Evolutionary conservation across 1,284 basidiomycete genomes (phyloP), one percentile per base, ranked within the genome.

Genomic region (Cryptococcus deneoformans): DNA sequence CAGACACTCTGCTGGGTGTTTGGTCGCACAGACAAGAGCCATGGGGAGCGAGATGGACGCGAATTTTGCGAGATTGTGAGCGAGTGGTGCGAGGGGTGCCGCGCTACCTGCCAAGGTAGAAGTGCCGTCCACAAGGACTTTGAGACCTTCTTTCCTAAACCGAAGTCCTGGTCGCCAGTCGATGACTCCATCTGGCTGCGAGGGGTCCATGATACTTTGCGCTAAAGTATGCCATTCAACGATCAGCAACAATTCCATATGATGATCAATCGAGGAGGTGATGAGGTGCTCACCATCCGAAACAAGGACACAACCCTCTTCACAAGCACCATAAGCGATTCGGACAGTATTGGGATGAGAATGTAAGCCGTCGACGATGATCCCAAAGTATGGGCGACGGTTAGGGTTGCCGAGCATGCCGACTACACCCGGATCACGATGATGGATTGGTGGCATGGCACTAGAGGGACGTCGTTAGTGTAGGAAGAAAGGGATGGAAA

Each of bases 301-400:
- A 53, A 94, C 87, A 42, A 95, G 80, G 45, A 95, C 85, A 68
- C 91, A 94, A 0, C 90, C 88, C 10, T 89, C 86, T 1, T 88
- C 87, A 66, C 87, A 86, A 0, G 88, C 84, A 40, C 86, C 84
- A 73, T 93, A 93, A 1, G 92, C 91, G 59, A 94, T 80, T 66
- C 89, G 82, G 53, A 94, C 89, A 47, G 89, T 90, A 76, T 92
- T 90, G 4, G 92, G 91, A 75, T 94, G 91, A 34, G 86, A 89
- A 73, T 95, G 92, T 57, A 92, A 86, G 0, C 92, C 92, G 71
- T 95, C 92, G 10, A 91, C 90, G 60, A 95, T 95, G 59, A 94
- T 79, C 54, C 89, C 90, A 70, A 89, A 95, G 77, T 85, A 92
- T 16, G 91, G 90, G 59, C 89, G 80, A 45, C 84, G 82, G 62